Percentiles rank a stretch among this genome's conserved stretches.
These are phyloP conservation scores for Mucor irregularis DNA, from an alignment of 371 early-diverging fungal genomes.

Conservation along the genomic window DNA sequence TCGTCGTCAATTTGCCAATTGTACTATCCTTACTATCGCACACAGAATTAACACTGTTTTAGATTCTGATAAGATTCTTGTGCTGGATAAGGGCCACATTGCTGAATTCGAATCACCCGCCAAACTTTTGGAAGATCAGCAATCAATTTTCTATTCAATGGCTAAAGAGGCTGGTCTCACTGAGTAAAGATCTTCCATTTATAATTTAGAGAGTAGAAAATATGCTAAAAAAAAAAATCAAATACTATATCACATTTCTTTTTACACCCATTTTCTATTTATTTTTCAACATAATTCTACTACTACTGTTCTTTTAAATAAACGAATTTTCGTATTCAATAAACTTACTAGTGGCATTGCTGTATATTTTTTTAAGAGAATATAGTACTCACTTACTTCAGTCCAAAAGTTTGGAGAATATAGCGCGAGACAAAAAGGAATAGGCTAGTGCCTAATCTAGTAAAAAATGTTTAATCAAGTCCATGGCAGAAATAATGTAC, in stretches of 20 bases:
- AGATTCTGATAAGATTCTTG: constrained; percentile 84
- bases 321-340: not conserved
- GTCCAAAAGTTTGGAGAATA: no score
- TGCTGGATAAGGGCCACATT: constrained; percentile 75
- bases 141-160: constrained; percentile 71
- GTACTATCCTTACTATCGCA: constrained; percentile 93
- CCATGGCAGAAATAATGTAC: not conserved
- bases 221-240: no score
- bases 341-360: no score
- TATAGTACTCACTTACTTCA: no score
- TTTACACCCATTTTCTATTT: not conserved
- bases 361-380: no score
- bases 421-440: no score
- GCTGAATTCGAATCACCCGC: constrained; percentile 81
- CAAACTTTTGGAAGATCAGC: constrained; percentile 58
- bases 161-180: constrained; percentile 72
- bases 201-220: no score
- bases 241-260: not conserved
- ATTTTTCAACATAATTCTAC: not conserved
- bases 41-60: constrained; percentile 90
- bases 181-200: constrained; percentile 21
- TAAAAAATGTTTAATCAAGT: no score
- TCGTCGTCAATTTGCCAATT: constrained; percentile 80
- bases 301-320: not conserved
- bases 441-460: no score